Evolutionary conservation across 2,329 filamentous ascomycete genomes (phyloP).

Genomic region (Pseudogymnoascus verrucosus): DNA sequence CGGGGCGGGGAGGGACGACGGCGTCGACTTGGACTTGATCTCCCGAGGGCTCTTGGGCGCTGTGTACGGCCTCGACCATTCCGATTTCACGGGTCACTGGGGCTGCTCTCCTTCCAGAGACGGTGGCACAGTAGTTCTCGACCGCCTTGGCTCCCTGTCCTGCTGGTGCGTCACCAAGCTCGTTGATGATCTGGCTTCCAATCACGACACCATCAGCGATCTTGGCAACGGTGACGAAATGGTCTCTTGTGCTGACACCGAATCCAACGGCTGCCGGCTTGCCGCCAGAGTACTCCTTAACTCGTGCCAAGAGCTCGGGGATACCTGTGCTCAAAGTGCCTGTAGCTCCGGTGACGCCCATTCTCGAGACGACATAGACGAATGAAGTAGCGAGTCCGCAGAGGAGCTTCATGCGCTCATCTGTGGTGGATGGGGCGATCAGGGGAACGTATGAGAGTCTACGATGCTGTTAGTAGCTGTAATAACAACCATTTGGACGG

Average conservation of each 20-base stretch:
- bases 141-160: conserved; percentile 65
- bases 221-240: conserved; percentile 77
- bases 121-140: conserved; percentile 76
- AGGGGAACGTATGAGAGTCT: conserved; percentile 93
- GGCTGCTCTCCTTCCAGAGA: conserved; percentile 49
- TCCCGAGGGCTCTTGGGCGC: conserved; percentile 50
- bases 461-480: conserved; percentile 13
- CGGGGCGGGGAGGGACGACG: conserved; percentile 42
- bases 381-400: conserved; percentile 97
- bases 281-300: conserved; percentile 87
- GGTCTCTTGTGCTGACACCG: conserved; percentile 89
- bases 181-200: conserved; percentile 87
- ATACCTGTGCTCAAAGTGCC: conserved; percentile 75
- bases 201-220: conserved; percentile 94
- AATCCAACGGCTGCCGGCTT: conserved; percentile 90
- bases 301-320: conserved; percentile 71
- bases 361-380: conserved; percentile 95
- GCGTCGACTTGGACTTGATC: conserved; percentile 58
- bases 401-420: conserved; percentile 86
- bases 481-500: not conserved
- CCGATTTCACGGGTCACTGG: conserved; percentile 55
- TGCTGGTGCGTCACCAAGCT: conserved; percentile 59
- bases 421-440: conserved; percentile 88
- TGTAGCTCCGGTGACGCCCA: conserved; percentile 90
- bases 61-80: conserved; percentile 59